phyloP scores from a whole-genome alignment of 164 flowering plant genomes.

The grape (Vitis vinifera) region ASM3070453v1 NC_081821.1:4651001-4651500 shows the following conservation, averaged over 20 bases:
- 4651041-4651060: slow-evolving; percentile 62
- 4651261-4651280: slow-evolving; percentile 73
- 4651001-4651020: slow-evolving; percentile 85
- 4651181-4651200: slow-evolving; percentile 82
- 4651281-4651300: slow-evolving; percentile 88
- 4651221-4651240: slow-evolving; percentile 94
- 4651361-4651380: slow-evolving; percentile 51
- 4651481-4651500: slow-evolving; percentile 35
- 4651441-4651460: slow-evolving; percentile 29
- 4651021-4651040: slow-evolving; percentile 79
- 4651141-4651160: slow-evolving; percentile 78
- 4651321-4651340: slow-evolving; percentile 96
- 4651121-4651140: slow-evolving; percentile 92
- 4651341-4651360: slow-evolving; percentile 96
- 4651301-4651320: slow-evolving; percentile 98
- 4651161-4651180: slow-evolving; percentile 83
- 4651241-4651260: slow-evolving; percentile 94
- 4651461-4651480: slow-evolving; percentile 32
- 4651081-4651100: slow-evolving; percentile 69
- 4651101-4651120: slow-evolving; percentile 87
- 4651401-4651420: slow-evolving; percentile 9
- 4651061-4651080: slow-evolving; percentile 52
- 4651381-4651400: slow-evolving; percentile 8
- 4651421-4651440: slow-evolving; percentile 18
- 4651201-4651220: slow-evolving; percentile 85